A percentile compares a stretch with the other conserved stretches of the same genome.
Evolutionary conservation across 345 rosid species (phyloP).

Genomic region (Hibiscus syriacus): DNA sequence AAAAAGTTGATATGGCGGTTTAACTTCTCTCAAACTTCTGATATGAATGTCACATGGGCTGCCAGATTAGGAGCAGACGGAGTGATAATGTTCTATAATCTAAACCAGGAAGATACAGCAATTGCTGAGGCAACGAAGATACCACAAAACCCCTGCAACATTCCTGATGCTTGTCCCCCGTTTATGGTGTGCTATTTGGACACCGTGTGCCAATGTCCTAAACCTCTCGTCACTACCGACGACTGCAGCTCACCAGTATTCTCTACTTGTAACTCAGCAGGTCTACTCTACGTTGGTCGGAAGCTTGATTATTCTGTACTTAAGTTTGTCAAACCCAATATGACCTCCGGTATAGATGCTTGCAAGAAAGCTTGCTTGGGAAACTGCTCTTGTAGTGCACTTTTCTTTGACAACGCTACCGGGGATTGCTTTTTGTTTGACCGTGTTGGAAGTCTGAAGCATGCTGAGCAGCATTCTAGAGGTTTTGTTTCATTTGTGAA

Average conservation of each 20-base stretch:
- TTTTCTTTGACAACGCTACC: constrained; percentile 38
- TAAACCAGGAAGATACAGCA: constrained; percentile 14
- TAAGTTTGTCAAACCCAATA: constrained; percentile 26
- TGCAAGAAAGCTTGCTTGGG: constrained; percentile 41
- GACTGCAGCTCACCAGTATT: constrained; percentile 24
- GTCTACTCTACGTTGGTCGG: constrained; percentile 29
- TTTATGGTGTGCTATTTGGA: constrained; percentile 26
- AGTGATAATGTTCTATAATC: constrained; percentile 27
- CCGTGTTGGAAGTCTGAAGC: constrained; percentile 34
- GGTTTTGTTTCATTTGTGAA: constrained; percentile 37
- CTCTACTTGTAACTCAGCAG: constrained; percentile 19
- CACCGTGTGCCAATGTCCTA: constrained; percentile 37
- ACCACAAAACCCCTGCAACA: constrained; percentile 31
- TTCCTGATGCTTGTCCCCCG: constrained; percentile 34
- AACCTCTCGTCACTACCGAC: not conserved
- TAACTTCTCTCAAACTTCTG: constrained; percentile 23
- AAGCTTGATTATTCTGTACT: constrained; percentile 50
- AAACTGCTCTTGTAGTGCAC: constrained; percentile 41
- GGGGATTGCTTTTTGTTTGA: constrained; percentile 45
- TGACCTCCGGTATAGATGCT: constrained; percentile 20
- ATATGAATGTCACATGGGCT: constrained; percentile 35
- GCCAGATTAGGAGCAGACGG: constrained; percentile 32
- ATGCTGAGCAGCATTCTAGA: constrained; percentile 17
- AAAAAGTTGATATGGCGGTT: constrained; percentile 33
- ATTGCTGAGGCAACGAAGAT: constrained; percentile 27